These are phyloP conservation scores for Pythium biforme DNA, from an alignment of 352 stramenopile genomes.

Conservation along the genomic window DNA sequence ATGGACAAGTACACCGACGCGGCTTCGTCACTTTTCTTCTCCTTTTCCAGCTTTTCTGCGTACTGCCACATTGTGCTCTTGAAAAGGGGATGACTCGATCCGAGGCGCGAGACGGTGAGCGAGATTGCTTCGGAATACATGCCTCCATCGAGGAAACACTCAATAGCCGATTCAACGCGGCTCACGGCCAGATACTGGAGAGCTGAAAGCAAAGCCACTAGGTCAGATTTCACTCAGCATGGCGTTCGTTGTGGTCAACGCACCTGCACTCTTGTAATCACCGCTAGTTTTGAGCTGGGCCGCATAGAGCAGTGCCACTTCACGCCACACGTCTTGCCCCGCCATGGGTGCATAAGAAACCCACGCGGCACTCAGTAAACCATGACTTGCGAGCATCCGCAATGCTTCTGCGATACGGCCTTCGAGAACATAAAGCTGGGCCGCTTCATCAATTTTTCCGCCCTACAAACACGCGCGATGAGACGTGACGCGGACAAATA, in stretches of 20 bases:
- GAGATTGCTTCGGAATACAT: slow-evolving; percentile 58
- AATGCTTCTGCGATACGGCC: slow-evolving; percentile 58
- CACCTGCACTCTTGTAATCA: slow-evolving; percentile 50
- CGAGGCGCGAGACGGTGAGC: slow-evolving; percentile 45
- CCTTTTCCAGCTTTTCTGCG: slow-evolving; percentile 36
- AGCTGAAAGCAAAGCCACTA: slow-evolving; percentile 25
- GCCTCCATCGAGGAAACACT: slow-evolving; percentile 37
- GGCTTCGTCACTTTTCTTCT: slow-evolving; percentile 16
- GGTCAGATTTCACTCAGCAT: not conserved
- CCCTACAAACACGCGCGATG: slow-evolving; percentile 22
- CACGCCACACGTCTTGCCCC: slow-evolving; percentile 68
- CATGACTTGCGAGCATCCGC: slow-evolving; percentile 50
- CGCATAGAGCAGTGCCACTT: slow-evolving; percentile 64
- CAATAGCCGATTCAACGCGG: slow-evolving; percentile 50
- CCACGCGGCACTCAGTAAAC: slow-evolving; percentile 45
- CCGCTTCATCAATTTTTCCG: slow-evolving; percentile 51
- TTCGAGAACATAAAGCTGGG: slow-evolving; percentile 48
- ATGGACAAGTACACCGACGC: slow-evolving; percentile 10
- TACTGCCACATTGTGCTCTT: slow-evolving; percentile 41
- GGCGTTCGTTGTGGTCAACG: not conserved
- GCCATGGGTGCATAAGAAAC: slow-evolving; percentile 71
- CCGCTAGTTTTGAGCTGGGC: slow-evolving; percentile 44
- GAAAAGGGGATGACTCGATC: slow-evolving; percentile 38
- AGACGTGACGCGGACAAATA: not conserved
- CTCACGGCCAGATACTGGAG: slow-evolving; percentile 58